These are phyloP conservation scores for Danielia reshetovae DNA, from an alignment of 805 yeast species.

Conservation along the genomic window DNA sequence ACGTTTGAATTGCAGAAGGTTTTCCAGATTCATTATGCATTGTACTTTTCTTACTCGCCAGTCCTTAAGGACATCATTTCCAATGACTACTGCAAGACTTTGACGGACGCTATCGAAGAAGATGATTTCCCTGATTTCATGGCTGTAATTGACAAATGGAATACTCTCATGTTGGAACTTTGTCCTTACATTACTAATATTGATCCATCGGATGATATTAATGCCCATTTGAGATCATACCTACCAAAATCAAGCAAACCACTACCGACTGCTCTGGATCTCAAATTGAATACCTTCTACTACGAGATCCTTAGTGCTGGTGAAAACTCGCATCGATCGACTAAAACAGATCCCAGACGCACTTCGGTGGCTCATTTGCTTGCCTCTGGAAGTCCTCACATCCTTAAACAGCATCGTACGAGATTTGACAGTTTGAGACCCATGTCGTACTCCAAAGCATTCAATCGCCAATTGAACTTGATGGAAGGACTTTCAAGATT, in stretches of 20 bases:
- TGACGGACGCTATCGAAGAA: conserved; percentile 28
- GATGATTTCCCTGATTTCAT: conserved; percentile 35
- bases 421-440: conserved; percentile 16
- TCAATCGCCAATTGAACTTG: conserved; percentile 14
- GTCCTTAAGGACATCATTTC: conserved; percentile 27
- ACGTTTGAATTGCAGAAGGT: conserved; percentile 54
- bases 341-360: not conserved
- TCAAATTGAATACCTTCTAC: conserved; percentile 12
- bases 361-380: not conserved
- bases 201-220: conserved; percentile 16
- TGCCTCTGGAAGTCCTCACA: not conserved
- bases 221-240: conserved; percentile 12
- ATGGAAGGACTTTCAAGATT: conserved; percentile 11
- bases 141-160: conserved; percentile 39
- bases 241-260: conserved; percentile 8
- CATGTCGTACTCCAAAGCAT: conserved; percentile 14
- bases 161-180: conserved; percentile 34
- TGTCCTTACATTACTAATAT: conserved; percentile 25
- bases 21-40: conserved; percentile 37
- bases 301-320: conserved; percentile 16
- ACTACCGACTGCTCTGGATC: conserved; percentile 10
- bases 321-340: no score
- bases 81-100: conserved; percentile 28
- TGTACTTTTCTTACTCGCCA: conserved; percentile 38
- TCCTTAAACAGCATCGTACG: conserved; percentile 1